These are phyloP conservation scores for Entomortierella parvispora DNA, from an alignment of 192 early-diverging fungal genomes.

Conservation along the genomic window DNA sequence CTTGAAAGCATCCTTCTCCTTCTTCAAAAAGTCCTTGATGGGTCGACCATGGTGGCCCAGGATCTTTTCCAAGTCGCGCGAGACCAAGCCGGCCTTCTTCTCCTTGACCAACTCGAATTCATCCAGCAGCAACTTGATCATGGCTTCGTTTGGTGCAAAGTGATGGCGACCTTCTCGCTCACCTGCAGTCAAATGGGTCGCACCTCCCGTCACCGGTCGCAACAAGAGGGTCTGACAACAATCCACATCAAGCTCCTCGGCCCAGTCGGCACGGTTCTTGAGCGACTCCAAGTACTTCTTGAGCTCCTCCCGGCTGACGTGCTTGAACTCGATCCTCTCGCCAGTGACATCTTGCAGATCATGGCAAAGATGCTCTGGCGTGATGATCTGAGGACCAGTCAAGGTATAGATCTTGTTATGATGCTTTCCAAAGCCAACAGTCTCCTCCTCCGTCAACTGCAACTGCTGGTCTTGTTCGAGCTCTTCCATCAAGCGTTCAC, in stretches of 20 bases:
- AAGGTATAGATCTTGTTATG: conserved; percentile 36
- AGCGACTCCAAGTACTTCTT: conserved; percentile 29
- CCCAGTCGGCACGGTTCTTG: conserved; percentile 2
- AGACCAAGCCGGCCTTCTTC: conserved; percentile 25
- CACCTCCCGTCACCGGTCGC: too few species aligned
- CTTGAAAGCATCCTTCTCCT: conserved; percentile 33
- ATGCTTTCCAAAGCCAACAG: conserved; percentile 2
- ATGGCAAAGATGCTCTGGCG: conserved; percentile 7
- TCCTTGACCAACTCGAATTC: conserved; percentile 27
- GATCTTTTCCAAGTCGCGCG: conserved; percentile 33
- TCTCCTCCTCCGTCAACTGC: background rate
- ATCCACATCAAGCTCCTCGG: background rate
- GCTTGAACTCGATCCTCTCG: conserved; percentile 21
- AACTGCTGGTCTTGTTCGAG: background rate
- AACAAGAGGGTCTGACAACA: background rate
- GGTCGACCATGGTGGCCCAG: conserved; percentile 16
- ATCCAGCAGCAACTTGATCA: conserved; percentile 24
- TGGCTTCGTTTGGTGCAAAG: conserved; percentile 12
- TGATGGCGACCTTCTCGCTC: background rate
- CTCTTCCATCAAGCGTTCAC: background rate
- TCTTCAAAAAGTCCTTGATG: conserved; percentile 25
- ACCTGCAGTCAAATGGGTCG: too few species aligned
- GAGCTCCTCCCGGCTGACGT: conserved; percentile 26
- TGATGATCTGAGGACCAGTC: conserved; percentile 27
- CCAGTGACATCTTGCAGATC: conserved; percentile 22